Evolutionary conservation across 257 asterid genomes (phyloP), one percentile per base, ranked within the genome.

Genomic region (Salvia rosmarinus): DNA sequence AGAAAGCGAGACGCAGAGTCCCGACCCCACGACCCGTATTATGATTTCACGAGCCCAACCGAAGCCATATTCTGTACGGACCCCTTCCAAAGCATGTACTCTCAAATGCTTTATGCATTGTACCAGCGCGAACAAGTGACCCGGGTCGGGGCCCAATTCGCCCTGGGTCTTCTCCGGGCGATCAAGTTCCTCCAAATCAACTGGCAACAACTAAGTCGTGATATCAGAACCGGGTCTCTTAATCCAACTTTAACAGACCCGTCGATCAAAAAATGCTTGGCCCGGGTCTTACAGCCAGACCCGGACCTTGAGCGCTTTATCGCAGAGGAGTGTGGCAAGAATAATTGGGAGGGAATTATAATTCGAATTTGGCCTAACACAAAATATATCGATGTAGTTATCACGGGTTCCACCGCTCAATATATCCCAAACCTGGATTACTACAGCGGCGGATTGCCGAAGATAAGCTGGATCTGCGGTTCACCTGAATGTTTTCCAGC

Each of bases 81-180:
- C 60, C 35, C 82, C 3, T 58, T 69, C 68, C 89, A 84, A 34
- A 79, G 85, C 77, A 79, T 82, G 78, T 79, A 82, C 64, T 19
- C 77, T 16, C 86, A 85, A 49, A 79, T 83, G 84, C 54, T 85
- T 1, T 80, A 84, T 46, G 90, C 86, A 4, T 83, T 85, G 4
- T 80, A 80, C 21, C 78, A 82, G 1, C 80, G 78, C 2, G 35
- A 73, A 8, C 73, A 78, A 16, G 82, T 85, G 17, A 72, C 70
- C 37, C 82, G 83, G 4, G 71, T 85, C 19, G 87, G 87, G 32
- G 80, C 85, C 0, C 70, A 64, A 0, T 82, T 79, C 17, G 89
- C 86, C 28, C 75, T 81, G 1, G 80, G 82, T n/a, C 79, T 84
- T 7, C 71, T 72, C 5, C 82, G 81, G 8, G 82, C 82, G 9